Conservation (phyloP, 2,329 filamentous ascomycete genomes). For the Esteya vermicola region DNA sequence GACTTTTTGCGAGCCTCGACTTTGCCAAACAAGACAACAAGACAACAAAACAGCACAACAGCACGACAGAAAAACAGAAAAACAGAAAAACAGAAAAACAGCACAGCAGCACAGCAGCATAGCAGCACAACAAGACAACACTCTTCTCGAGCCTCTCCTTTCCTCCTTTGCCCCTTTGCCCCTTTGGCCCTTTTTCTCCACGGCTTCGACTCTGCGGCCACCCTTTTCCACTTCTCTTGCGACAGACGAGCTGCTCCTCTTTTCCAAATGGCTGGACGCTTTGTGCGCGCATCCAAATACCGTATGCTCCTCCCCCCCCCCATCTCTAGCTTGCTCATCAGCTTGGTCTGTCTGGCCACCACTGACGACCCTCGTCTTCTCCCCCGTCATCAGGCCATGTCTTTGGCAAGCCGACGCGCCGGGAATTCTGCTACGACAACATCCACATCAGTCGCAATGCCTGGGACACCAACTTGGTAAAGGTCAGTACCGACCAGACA, state of each 20-base stretch:
- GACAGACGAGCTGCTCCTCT: not conserved
- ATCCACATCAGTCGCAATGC: conserved; percentile 94
- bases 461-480: conserved; percentile 97
- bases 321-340: not conserved
- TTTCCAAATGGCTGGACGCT: conserved; percentile 42
- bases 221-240: not conserved
- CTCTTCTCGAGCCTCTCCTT: too few relatives aligned
- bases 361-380: too few relatives aligned
- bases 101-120: too few relatives aligned
- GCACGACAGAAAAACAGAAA: too few relatives aligned
- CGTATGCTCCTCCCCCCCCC: conserved; percentile 29
- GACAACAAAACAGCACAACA: too few relatives aligned
- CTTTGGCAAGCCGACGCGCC: conserved; percentile 88
- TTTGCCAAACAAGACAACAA: too few relatives aligned
- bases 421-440: conserved; percentile 98
- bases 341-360: not conserved
- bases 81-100: too few relatives aligned
- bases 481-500: conserved; percentile 41
- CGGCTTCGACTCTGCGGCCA: conserved; percentile 1
- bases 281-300: conserved; percentile 56
- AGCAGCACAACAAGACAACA: too few relatives aligned
- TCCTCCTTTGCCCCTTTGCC: too few relatives aligned
- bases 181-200: not conserved
- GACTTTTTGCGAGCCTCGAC: too few relatives aligned
- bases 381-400: conserved; percentile 78